These are phyloP conservation scores for Ustilago curta DNA, from an alignment of 1,284 basidiomycete genomes.

Conservation along the genomic window DNA sequence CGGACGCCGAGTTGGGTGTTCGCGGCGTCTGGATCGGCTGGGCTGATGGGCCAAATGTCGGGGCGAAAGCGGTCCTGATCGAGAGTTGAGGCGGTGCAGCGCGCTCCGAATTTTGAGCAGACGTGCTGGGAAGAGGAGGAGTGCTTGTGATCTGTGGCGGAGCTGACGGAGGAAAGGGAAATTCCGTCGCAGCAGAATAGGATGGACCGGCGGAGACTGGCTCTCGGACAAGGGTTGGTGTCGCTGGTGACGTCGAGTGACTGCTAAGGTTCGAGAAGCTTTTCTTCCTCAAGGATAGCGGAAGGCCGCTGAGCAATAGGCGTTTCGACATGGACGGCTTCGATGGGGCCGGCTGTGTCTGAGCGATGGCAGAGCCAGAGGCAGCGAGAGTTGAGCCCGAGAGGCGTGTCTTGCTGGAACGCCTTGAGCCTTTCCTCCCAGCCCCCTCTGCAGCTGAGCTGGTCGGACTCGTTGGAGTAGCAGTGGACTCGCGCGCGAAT, in stretches of 20 bases:
- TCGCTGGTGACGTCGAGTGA: conserved; percentile 27
- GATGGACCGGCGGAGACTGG: conserved; percentile 19
- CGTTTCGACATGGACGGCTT: conserved; percentile 35
- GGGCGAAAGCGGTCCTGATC: conserved; percentile 12
- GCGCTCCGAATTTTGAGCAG: conserved; percentile 12
- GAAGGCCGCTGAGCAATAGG: conserved; percentile 28
- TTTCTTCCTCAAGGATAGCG: conserved; percentile 47
- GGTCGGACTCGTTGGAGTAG: background rate
- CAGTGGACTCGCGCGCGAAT: conserved; percentile 13
- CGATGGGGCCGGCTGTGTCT: conserved; percentile 7
- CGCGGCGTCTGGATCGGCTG: conserved; percentile 8
- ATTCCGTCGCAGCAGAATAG: conserved; percentile 21
- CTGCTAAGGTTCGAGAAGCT: conserved; percentile 43
- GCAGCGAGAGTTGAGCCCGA: conserved; percentile 6
- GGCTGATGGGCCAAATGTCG: conserved; percentile 5
- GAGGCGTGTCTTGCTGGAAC: conserved; percentile 26
- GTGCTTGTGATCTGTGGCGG: conserved; percentile 8
- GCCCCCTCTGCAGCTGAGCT: conserved; percentile 15
- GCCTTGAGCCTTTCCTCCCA: conserved; percentile 21
- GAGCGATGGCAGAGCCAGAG: background rate
- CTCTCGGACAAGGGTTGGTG: conserved; percentile 17
- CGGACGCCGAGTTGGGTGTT: conserved; percentile 11
- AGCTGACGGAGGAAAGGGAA: conserved; percentile 30
- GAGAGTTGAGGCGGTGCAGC: conserved; percentile 2
- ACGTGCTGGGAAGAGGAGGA: conserved; percentile 17